Evolutionary conservation across 345 rosid species (phyloP).

Genomic region (Syzygium jambos): DNA sequence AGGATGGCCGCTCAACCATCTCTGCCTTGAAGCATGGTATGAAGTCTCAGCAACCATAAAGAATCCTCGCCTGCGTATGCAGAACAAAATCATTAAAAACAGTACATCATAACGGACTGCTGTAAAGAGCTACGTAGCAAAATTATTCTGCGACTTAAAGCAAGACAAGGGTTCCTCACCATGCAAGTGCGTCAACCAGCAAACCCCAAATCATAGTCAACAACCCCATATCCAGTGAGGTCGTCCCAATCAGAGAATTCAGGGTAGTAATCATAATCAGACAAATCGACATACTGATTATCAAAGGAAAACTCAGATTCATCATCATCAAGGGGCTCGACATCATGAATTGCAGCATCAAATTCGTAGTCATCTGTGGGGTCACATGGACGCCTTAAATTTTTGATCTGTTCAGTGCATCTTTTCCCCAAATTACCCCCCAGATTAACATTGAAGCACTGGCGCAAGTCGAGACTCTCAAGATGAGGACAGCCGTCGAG

Average conservation of each 20-base stretch:
- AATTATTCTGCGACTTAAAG: neutral
- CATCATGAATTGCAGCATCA: conserved; percentile 1
- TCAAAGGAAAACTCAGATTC: too few relatives aligned
- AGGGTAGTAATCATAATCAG: conserved; percentile 26
- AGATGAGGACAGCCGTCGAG: conserved; percentile 53
- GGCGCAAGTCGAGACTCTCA: conserved; percentile 63
- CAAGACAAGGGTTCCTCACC: neutral
- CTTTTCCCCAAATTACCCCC: conserved; percentile 32
- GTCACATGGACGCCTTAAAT: conserved; percentile 40
- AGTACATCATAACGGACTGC: neutral
- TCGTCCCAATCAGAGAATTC: conserved; percentile 13
- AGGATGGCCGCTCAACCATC: neutral
- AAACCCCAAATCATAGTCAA: neutral
- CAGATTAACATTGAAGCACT: conserved; percentile 40
- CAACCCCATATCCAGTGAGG: neutral
- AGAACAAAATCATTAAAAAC: neutral
- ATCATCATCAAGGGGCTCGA: conserved; percentile 8
- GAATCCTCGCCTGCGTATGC: neutral
- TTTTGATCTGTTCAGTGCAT: conserved; percentile 36
- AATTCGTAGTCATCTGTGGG: conserved; percentile 35
- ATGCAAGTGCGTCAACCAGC: neutral
- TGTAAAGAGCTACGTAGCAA: neutral
- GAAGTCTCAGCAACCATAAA: neutral
- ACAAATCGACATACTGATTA: conserved; percentile 7
- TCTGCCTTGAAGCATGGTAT: neutral